Evolutionary conservation across 768 basidiomycete genomes (phyloP), one percentile per base, ranked within the genome.

Genomic region (Amanita rubescens): DNA sequence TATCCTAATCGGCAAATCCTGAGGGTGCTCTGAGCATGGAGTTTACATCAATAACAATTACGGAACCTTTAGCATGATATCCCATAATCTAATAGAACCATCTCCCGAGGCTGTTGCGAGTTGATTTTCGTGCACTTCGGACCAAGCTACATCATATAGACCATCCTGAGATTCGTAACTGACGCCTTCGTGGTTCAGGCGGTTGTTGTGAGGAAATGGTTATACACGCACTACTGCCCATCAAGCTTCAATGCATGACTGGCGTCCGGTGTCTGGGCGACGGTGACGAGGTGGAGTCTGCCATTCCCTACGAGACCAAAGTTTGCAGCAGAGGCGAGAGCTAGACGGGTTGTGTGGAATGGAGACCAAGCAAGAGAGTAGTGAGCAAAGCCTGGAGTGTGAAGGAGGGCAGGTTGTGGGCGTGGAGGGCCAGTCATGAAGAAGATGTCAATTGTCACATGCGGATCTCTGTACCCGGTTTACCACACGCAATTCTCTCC

Each of bases 301-400:
- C 95, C 95, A 68, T 96, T 97, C 22, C 95, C 95, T 30, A 97
- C 89, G 3, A 98, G 76, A 2, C 95, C 95, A 67, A 92, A 97
- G 69, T 97, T 95, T 24, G 93, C 90, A 0, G 91, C 78, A 5
- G 90, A 90, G 4, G 90, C 88, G 32, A 92, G 72, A 1, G 90
- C 90, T 39, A 92, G 64, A 33, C 85, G 80, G 14, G 77, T 73
- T 20, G 76, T 82, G 65, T 88, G 85, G 63, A 94, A 93, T 3
- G 91, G 90, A 0, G 91, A 94, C 87, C 89, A 93, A 11, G 86
- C 80, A 27, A 90, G 59, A 4, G 82, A 71, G 64, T 90, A 92
- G 64, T 92, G 90, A 2, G 90, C 84, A 68, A 90, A 92, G 1
- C 87, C 89, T 27, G 88, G 86, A 0, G 90, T 92, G 30, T 85